Conservation (phyloP, 164 flowering plant species). For the Aristolochia contorta region DNA sequence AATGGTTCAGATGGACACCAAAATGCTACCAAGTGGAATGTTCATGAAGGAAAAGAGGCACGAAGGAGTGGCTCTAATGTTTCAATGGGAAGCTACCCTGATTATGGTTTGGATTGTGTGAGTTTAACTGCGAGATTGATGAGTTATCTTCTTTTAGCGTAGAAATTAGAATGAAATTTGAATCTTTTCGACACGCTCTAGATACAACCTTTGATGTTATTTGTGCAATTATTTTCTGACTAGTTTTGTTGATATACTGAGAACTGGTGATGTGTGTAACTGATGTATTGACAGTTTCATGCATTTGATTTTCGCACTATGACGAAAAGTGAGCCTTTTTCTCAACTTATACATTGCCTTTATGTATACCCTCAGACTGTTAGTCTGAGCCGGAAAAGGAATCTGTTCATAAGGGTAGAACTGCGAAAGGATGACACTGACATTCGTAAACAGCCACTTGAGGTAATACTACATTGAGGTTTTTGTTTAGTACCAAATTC, state of each 20-base stretch:
- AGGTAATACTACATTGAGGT: constrained; percentile 36
- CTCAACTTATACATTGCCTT: constrained; percentile 89
- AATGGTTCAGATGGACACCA: constrained; percentile 53
- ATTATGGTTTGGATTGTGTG: constrained; percentile 47
- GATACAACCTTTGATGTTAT: not conserved
- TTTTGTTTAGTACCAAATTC: constrained; percentile 6
- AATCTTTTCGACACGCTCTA: too few relatives aligned
- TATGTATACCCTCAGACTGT: constrained; percentile 86
- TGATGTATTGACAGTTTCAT: constrained; percentile 55
- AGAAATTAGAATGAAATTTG: not conserved
- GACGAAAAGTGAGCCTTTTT: constrained; percentile 85
- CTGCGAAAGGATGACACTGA: constrained; percentile 84
- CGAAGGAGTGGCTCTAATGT: constrained; percentile 39
- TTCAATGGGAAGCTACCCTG: constrained; percentile 28
- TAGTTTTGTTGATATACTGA: not conserved
- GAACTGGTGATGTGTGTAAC: too few relatives aligned
- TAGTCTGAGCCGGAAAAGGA: constrained; percentile 84
- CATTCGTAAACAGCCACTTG: constrained; percentile 72
- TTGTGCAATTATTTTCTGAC: not conserved
- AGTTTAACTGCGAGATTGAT: constrained; percentile 15
- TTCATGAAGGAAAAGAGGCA: constrained; percentile 36
- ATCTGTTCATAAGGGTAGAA: constrained; percentile 79
- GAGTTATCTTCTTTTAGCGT: not conserved
- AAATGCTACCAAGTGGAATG: constrained; percentile 34
- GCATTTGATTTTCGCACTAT: constrained; percentile 92